These are phyloP conservation scores for Mycena latifolia DNA, from an alignment of 768 basidiomycete species.

Conservation along the genomic window DNA sequence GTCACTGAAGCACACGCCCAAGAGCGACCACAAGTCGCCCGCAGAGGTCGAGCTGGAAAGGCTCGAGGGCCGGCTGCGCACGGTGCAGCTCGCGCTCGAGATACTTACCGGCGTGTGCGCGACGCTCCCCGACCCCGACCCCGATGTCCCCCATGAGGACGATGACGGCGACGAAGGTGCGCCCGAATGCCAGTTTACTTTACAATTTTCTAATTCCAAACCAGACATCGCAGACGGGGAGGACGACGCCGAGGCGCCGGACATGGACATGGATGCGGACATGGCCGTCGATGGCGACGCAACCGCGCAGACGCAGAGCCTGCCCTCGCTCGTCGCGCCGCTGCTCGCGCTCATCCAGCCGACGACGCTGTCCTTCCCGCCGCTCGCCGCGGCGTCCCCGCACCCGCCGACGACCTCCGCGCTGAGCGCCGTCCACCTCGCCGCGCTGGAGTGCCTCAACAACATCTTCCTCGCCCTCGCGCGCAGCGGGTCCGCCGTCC, in stretches of 20 bases:
- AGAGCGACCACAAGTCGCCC: constrained; percentile 80
- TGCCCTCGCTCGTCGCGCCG: constrained; percentile 76
- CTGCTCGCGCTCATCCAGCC: constrained; percentile 79
- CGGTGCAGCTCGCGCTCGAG: constrained; percentile 87
- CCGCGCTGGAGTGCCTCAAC: constrained; percentile 90
- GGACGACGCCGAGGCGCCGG: constrained; percentile 46
- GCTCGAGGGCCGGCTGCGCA: constrained; percentile 78
- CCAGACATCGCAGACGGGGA: constrained; percentile 35
- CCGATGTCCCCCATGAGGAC: constrained; percentile 47
- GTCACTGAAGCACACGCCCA: constrained; percentile 74
- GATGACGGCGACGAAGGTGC: constrained; percentile 48
- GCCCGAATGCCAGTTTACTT: not conserved
- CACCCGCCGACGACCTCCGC: constrained; percentile 93
- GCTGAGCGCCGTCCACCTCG: constrained; percentile 85
- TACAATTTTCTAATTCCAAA: constrained; percentile 14
- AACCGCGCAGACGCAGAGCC: constrained; percentile 49
- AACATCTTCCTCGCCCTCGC: constrained; percentile 87
- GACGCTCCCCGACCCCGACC: constrained; percentile 83
- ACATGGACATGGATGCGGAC: constrained; percentile 42
- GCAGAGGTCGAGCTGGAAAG: constrained; percentile 79
- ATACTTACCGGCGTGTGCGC: constrained; percentile 91
- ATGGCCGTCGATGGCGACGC: constrained; percentile 58
- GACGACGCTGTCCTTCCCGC: constrained; percentile 86
- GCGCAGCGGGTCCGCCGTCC: constrained; percentile 48
- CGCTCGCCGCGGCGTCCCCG: constrained; percentile 72